Percentiles rank a stretch among this genome's conserved stretches.
These are phyloP conservation scores for Alternaria arborescens DNA, from an alignment of 2,329 filamentous ascomycete genomes.

Conservation along the genomic window DNA sequence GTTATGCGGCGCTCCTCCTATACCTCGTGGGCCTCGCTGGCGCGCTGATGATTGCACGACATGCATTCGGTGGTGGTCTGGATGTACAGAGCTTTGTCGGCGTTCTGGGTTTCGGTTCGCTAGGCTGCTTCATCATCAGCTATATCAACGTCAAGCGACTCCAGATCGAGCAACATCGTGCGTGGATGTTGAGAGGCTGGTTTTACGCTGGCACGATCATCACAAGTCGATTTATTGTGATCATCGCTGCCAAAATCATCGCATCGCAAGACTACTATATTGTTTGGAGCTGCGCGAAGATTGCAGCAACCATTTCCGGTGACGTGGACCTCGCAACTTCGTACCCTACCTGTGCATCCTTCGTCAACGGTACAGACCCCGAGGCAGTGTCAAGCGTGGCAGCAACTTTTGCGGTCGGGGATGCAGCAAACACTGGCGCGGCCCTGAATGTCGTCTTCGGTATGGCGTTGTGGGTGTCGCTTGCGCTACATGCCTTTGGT, in stretches of 20 bases:
- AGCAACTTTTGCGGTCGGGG: slow-evolving; percentile 35
- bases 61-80: slow-evolving; percentile 64
- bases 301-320: slow-evolving; percentile 51
- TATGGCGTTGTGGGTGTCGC: slow-evolving; percentile 62
- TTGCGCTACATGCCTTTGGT: slow-evolving; percentile 58
- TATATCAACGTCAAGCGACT: slow-evolving; percentile 66
- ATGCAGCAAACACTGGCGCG: slow-evolving; percentile 51
- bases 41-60: slow-evolving; percentile 62
- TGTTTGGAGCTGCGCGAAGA: slow-evolving; percentile 59
- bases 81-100: slow-evolving; percentile 59
- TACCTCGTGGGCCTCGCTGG: slow-evolving; percentile 58
- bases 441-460: slow-evolving; percentile 61
- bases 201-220: slow-evolving; percentile 61
- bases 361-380: slow-evolving; percentile 47
- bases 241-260: slow-evolving; percentile 56
- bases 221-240: slow-evolving; percentile 60
- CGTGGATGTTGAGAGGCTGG: slow-evolving; percentile 44
- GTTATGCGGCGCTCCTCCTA: slow-evolving; percentile 64
- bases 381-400: slow-evolving; percentile 30
- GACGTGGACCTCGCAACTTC: slow-evolving; percentile 11
- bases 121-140: slow-evolving; percentile 57
- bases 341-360: slow-evolving; percentile 59
- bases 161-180: slow-evolving; percentile 59
- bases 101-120: slow-evolving; percentile 57
- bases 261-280: slow-evolving; percentile 46